phyloP scores from a whole-genome alignment of 2,329 filamentous ascomycete species.

The Colletotrichum spaethianum region DNA sequence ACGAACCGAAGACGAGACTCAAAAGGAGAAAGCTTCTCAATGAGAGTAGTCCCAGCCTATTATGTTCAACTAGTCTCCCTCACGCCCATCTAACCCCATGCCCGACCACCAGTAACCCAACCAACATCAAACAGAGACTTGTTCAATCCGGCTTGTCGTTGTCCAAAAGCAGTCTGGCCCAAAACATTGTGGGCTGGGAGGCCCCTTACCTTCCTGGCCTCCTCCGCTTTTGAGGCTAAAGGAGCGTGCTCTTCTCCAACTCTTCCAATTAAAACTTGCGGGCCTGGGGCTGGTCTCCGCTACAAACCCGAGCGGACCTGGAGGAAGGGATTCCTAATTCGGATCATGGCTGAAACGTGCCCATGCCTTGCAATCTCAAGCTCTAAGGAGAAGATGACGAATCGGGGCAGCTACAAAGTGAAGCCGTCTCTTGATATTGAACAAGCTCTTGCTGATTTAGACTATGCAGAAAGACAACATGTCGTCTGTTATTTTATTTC shows the following conservation, averaged over 20 bases:
- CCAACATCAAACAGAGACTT: neutral
- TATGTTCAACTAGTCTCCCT: neutral
- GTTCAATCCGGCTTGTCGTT: neutral
- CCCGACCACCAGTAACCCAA: neutral
- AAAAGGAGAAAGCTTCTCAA: neutral
- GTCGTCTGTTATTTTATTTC: neutral
- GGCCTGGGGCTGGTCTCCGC: neutral
- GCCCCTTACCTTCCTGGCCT: neutral
- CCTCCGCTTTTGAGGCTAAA: conserved; percentile 27
- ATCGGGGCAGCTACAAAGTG: neutral
- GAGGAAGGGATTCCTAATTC: neutral
- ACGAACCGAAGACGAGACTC: neutral
- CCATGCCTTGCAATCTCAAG: conserved; percentile 12
- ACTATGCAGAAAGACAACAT: neutral
- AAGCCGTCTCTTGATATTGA: neutral
- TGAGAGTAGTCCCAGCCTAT: neutral
- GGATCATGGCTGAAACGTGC: conserved; percentile 4
- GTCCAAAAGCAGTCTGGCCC: neutral
- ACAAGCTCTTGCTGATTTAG: neutral
- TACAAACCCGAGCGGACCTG: neutral
- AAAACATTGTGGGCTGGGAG: neutral
- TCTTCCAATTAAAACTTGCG: conserved; percentile 13
- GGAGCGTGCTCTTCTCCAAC: neutral
- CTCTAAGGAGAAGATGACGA: neutral
- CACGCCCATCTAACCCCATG: neutral